Evolutionary conservation across 164 flowering plant genomes (phyloP).

Genomic region (Vitis riparia): DNA sequence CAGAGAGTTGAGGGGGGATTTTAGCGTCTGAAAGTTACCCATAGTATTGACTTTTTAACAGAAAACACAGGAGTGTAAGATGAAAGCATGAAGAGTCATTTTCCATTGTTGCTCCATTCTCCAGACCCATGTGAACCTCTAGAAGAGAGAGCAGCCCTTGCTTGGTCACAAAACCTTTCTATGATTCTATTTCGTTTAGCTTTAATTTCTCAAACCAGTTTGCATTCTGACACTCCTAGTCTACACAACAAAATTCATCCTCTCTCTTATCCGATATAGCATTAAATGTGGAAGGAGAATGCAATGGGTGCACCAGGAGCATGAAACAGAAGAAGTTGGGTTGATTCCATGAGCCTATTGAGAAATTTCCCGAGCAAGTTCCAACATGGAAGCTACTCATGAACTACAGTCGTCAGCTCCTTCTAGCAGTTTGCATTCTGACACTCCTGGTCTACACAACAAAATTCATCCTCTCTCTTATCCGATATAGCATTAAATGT

Average conservation of each 20-base stretch:
- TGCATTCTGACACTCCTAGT: conserved; percentile 36
- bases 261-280: conserved; percentile 32
- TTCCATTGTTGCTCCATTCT: conserved; percentile 27
- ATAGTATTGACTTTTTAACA: too few relatives aligned
- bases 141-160: conserved; percentile 35
- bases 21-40: too few relatives aligned
- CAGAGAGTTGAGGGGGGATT: too few relatives aligned
- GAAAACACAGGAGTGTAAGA: neutral
- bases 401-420: conserved; percentile 99
- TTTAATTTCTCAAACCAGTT: conserved; percentile 50
- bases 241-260: conserved; percentile 23
- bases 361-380: conserved; percentile 90
- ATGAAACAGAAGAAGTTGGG: neutral
- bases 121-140: conserved; percentile 38
- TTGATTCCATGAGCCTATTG: conserved; percentile 97
- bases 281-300: conserved; percentile 15
- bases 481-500: conserved; percentile 9
- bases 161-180: conserved; percentile 27
- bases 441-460: conserved; percentile 28
- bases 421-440: conserved; percentile 59
- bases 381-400: conserved; percentile 91
- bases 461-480: conserved; percentile 37
- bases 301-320: conserved; percentile 17
- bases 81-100: conserved; percentile 33
- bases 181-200: conserved; percentile 55